Base-by-base conservation (phyloP, 805 yeast genomes). In the Candida sphagnicola region DNA sequence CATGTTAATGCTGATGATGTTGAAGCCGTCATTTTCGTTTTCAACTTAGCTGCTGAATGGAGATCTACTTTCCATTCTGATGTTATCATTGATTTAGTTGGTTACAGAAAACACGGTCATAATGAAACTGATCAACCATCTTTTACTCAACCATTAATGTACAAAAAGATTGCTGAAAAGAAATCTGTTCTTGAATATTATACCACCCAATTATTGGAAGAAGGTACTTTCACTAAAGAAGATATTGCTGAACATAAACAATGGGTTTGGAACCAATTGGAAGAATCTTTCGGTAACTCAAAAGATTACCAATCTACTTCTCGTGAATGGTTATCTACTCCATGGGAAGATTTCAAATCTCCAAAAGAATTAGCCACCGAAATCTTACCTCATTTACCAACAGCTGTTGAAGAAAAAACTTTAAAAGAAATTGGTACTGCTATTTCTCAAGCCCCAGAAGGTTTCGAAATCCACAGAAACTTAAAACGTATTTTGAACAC, bases 81-180 rank as follows among this genome's bases (percentile, higher is more conserved):
- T 61, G 98, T 89, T 42, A 87, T 93, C 56, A 80, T 93, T 57
- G 99, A 93, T 67, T 82, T 93, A 58, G 96, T 93, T 58, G 96
- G 99, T 65, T 93, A 93, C 85, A 82, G 99, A 72, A 91, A 90
- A 67, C 80, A 93, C 64, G 99, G 99, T 63, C 99, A 93, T 77
- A 93, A 93, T 66, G 99, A 93, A 77, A 93, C 98, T 49, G 99
- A 93, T 71, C 99, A 93, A 74, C 99, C 99, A 43, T 74, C 95
- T 25, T 93, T 93, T 78, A 93, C 99, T 33, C 99, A 93, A 71
- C 99, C 99, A 37, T 71, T 89, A 57, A 93, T 93, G 99, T 93
- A 93, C 76, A 72, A 86, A 64, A 78, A 78, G 71, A 86, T 93
- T 60, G 89, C 91, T 40, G 75, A 85, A 64, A 91, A 90, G 83